Percentiles rank a stretch among this genome's conserved stretches.
Conservation (phyloP, 306 rosid genomes). For the Quercus wislizeni region DNA sequence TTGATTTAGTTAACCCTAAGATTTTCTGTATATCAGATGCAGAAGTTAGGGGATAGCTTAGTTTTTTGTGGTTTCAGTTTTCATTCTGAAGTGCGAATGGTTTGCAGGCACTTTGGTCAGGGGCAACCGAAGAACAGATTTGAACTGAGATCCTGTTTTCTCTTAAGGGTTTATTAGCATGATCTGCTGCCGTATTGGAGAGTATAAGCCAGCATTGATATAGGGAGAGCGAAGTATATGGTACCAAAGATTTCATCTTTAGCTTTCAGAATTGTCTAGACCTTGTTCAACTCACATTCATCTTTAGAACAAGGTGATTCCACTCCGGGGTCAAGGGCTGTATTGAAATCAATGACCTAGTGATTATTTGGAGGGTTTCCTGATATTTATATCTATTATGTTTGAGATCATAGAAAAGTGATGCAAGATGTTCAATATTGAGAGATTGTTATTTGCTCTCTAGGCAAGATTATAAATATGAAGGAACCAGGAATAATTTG, state of each 20-base stretch:
- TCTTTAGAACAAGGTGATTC: slow-evolving; percentile 40
- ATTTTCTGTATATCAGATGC: slow-evolving; percentile 37
- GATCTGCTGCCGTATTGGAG: slow-evolving; percentile 42
- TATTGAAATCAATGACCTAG: slow-evolving; percentile 27
- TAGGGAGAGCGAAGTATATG: slow-evolving; percentile 40
- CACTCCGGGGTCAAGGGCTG: slow-evolving; percentile 30
- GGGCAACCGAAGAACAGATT: slow-evolving; percentile 35
- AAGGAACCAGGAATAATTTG: slow-evolving; percentile 12
- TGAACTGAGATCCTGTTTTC: slow-evolving; percentile 36
- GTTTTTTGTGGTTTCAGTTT: slow-evolving; percentile 30
- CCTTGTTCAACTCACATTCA: slow-evolving; percentile 30
- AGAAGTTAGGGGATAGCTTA: slow-evolving; percentile 35
- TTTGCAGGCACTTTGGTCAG: slow-evolving; percentile 43
- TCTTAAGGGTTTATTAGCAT: slow-evolving; percentile 38
- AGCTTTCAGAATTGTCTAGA: slow-evolving; percentile 37
- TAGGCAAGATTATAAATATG: slow-evolving; percentile 27
- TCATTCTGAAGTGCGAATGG: slow-evolving; percentile 51
- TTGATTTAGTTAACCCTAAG: slow-evolving; percentile 20
- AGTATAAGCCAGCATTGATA: slow-evolving; percentile 31
- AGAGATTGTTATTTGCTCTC: slow-evolving; percentile 26
- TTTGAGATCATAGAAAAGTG: slow-evolving; percentile 14
- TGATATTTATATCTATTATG: slow-evolving; percentile 28
- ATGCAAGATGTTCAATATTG: slow-evolving; percentile 21
- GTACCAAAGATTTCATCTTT: slow-evolving; percentile 38
- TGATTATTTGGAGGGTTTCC: slow-evolving; percentile 27